Evolutionary conservation across 1,284 basidiomycete genomes (phyloP).

Genomic region (Prillingera fragicola): DNA sequence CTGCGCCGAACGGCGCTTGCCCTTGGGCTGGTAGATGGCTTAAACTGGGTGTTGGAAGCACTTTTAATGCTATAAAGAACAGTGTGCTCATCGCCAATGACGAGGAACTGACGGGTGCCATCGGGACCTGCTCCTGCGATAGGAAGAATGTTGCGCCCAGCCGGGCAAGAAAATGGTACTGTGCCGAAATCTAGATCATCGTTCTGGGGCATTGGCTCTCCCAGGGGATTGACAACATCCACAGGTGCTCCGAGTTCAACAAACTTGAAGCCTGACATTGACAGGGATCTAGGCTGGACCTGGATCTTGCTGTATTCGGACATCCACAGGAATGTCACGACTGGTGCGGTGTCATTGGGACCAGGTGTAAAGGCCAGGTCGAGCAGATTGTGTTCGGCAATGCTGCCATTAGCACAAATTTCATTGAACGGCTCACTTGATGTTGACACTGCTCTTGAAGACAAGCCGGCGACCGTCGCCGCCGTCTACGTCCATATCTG

Average conservation of each 20-base stretch:
- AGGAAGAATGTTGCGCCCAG: constrained; percentile 33
- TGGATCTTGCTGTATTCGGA: constrained; percentile 50
- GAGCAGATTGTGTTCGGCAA: constrained; percentile 69
- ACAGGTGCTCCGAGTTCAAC: constrained; percentile 39
- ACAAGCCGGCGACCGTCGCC: constrained; percentile 20
- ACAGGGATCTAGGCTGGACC: constrained; percentile 59
- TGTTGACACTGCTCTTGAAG: constrained; percentile 41
- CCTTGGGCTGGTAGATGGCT: not conserved
- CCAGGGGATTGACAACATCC: constrained; percentile 56
- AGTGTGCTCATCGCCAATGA: constrained; percentile 44
- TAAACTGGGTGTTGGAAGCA: not conserved
- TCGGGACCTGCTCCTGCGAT: constrained; percentile 13
- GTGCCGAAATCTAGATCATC: constrained; percentile 32
- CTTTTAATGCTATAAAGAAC: constrained; percentile 31
- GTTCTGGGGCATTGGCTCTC: constrained; percentile 5
- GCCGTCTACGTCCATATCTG: constrained; percentile 11
- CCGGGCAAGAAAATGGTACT: constrained; percentile 45
- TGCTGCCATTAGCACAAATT: constrained; percentile 48
- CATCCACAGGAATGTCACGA: constrained; percentile 58
- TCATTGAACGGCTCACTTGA: constrained; percentile 39
- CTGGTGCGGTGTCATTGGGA: constrained; percentile 49
- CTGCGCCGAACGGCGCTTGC: constrained; percentile 27
- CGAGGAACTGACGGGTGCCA: constrained; percentile 15
- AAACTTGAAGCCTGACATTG: constrained; percentile 55
- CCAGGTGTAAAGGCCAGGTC: constrained; percentile 61